phyloP scores from a whole-genome alignment of 495 filamentous ascomycete species.

The Neurospora sp. region DNA sequence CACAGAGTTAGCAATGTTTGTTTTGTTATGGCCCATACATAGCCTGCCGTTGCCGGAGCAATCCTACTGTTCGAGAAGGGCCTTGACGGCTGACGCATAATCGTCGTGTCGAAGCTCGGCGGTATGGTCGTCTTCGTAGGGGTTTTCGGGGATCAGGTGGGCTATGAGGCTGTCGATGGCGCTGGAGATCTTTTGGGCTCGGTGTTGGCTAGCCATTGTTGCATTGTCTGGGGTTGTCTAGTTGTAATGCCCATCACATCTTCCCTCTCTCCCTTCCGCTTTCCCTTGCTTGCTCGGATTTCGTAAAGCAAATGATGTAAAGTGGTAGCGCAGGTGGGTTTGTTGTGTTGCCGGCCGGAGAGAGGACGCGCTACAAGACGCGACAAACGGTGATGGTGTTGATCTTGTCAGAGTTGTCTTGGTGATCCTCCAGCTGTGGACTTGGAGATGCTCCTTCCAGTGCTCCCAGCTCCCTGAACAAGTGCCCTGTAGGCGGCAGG shows the following conservation, averaged over 20 bases:
- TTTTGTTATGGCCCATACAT: background rate
- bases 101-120: conserved; percentile 41
- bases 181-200: conserved; percentile 35
- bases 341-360: background rate
- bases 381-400: background rate
- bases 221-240: conserved; percentile 19
- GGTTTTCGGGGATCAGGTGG: conserved; percentile 40
- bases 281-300: background rate
- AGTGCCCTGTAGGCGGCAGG: background rate
- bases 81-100: conserved; percentile 40
- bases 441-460: background rate
- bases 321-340: background rate
- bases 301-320: background rate
- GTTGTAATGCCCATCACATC: background rate
- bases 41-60: background rate
- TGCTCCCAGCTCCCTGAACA: background rate
- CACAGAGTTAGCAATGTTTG: background rate
- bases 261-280: background rate
- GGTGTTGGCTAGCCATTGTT: conserved; percentile 31
- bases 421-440: background rate
- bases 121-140: conserved; percentile 37
- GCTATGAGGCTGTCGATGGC: conserved; percentile 49
- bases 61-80: conserved; percentile 40
- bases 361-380: background rate
- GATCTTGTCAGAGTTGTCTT: background rate